phyloP scores from a whole-genome alignment of 805 yeast species.

The Tetrapisispora fleetii region DNA sequence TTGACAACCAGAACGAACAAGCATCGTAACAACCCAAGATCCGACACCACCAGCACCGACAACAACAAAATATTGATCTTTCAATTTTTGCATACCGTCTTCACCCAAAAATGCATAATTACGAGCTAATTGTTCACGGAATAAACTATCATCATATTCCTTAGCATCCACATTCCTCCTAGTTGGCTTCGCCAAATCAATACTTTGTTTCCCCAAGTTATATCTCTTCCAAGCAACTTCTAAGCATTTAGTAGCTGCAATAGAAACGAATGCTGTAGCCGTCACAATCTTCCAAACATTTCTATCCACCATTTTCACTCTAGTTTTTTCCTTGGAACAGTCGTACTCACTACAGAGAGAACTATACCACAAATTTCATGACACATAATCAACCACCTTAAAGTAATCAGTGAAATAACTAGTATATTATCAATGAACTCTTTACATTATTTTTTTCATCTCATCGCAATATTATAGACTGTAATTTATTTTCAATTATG shows the following conservation, averaged over 20 bases:
- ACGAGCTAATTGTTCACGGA: constrained; percentile 86
- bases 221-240: constrained; percentile 23
- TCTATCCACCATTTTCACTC: constrained; percentile 1
- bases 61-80: constrained; percentile 63
- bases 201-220: constrained; percentile 1
- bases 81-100: constrained; percentile 66
- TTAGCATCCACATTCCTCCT: background rate
- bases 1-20: constrained; percentile 83
- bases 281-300: constrained; percentile 23
- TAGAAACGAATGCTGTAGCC: constrained; percentile 27
- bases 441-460: background rate
- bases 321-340: too few species aligned
- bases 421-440: too few species aligned
- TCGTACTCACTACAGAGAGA: too few species aligned
- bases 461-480: too few species aligned
- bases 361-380: too few species aligned
- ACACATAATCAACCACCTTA: too few species aligned
- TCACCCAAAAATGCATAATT: constrained; percentile 88
- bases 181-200: background rate
- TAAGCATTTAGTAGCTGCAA: constrained; percentile 23
- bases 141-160: constrained; percentile 53
- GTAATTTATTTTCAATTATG: too few species aligned
- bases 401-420: too few species aligned
- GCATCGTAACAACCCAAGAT: constrained; percentile 88
- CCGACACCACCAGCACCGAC: constrained; percentile 99